Base-by-base conservation (phyloP, 768 basidiomycete species). In the Daedalea quercina region DNA sequence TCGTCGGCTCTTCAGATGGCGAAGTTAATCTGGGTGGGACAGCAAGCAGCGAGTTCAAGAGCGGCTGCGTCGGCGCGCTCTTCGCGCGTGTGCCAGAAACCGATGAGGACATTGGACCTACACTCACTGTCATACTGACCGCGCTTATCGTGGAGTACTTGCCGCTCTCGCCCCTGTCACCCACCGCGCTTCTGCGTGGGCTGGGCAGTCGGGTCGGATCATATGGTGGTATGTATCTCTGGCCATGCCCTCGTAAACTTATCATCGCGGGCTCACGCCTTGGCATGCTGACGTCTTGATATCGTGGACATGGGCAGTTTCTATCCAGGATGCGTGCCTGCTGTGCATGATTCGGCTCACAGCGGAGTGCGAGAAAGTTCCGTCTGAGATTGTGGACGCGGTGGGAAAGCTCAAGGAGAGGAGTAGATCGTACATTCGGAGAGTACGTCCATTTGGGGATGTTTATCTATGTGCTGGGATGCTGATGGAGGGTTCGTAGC, bases 311-410 rank as follows among this genome's bases (percentile, higher is more conserved):
- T 20, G 44, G 15, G 22, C 55, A 91, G 89, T 77, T 31, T 71
- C 83, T 25, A 78, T 91, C 8, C 85, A 87, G 63, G 90, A 93
- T 53, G 81, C 81, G 3, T 81, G 80, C 54, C 67, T 93, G 26
- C 63, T 91, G 28, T 75, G 83, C 2, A 86, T 92, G 83, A 67
- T 90, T 33, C 76, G 87, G 50, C 56, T 90, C 26, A 72, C 77
- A 46, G 79, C 77, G 2, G 77, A 81, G 19, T 84, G 81, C 59
- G 76, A 79, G 9, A 69, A 76, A 22, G 63, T 85, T 11, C 78
- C 84, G 3, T 62, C 70, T 19, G 68, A 76, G 6, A 71, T 80
- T 22, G 57, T 70, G 13, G 65, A 63, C 22, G 57, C 63, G 13
- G 78, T 89, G 11, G 65, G 67, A 20, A 67, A 68, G 34, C 50